phyloP scores from a whole-genome alignment of 495 filamentous ascomycete genomes.

The Aspergillus steynii region DNA sequence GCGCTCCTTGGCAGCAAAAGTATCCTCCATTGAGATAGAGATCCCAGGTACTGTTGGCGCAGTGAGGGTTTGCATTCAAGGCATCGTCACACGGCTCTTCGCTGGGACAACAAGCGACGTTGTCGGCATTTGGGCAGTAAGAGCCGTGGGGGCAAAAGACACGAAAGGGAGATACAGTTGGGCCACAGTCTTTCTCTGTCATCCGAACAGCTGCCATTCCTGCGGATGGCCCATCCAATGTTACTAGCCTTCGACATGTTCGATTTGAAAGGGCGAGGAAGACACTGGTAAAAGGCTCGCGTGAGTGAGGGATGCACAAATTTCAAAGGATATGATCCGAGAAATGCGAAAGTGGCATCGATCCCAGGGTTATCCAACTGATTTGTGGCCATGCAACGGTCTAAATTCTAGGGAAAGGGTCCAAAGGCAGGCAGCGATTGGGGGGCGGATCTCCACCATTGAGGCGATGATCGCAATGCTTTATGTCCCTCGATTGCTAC shows the following conservation, averaged over 20 bases:
- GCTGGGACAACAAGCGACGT: conserved; percentile 12
- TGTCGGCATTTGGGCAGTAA: conserved; percentile 9
- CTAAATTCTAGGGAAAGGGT: too few species aligned
- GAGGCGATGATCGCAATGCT: too few species aligned
- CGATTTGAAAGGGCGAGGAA: too few species aligned
- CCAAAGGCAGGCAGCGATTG: too few species aligned
- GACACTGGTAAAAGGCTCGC: too few species aligned
- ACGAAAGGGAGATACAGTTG: conserved; percentile 2
- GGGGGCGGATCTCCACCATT: too few species aligned
- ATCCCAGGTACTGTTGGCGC: conserved; percentile 16
- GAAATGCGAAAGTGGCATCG: too few species aligned
- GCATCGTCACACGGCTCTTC: conserved; percentile 1
- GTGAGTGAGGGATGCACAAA: too few species aligned
- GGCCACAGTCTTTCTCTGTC: conserved; percentile 10
- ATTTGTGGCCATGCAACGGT: too few species aligned
- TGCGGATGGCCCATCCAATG: conserved; percentile 8
- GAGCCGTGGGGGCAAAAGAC: conserved; percentile 11
- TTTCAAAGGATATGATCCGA: too few species aligned
- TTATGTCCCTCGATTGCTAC: too few species aligned
- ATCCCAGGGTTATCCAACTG: too few species aligned
- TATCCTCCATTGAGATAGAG: conserved; percentile 12
- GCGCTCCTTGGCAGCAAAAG: conserved; percentile 9
- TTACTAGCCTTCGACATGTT: neutral
- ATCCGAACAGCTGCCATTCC: conserved; percentile 11
- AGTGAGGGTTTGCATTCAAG: conserved; percentile 2